A percentile compares a stretch with the other conserved stretches of the same genome.
phyloP scores from a whole-genome alignment of 208 protist genomes.

The Crithidia bombi region DNA sequence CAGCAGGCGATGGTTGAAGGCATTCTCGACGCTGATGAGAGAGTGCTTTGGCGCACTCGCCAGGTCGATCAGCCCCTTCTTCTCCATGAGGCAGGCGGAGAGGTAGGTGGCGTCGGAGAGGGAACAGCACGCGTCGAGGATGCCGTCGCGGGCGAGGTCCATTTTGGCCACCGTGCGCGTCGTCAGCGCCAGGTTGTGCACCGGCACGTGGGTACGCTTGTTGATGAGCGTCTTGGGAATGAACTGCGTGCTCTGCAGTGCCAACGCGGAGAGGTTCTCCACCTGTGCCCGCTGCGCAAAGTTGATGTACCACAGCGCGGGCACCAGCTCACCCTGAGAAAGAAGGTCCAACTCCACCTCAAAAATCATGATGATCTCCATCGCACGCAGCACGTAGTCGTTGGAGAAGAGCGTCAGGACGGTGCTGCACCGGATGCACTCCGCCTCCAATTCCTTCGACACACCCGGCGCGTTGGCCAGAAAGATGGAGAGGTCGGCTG shows the following conservation, averaged over 20 bases:
- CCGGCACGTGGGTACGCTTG: conserved; percentile 69
- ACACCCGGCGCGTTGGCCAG: conserved; percentile 54
- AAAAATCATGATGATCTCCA: conserved; percentile 73
- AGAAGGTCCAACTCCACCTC: conserved; percentile 81
- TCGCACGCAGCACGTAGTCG: conserved; percentile 67
- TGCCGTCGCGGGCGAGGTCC: conserved; percentile 44
- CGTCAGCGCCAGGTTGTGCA: conserved; percentile 81
- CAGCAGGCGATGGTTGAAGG: conserved; percentile 82
- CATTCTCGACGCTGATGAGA: conserved; percentile 67
- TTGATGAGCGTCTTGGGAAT: conserved; percentile 84
- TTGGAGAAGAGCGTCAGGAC: conserved; percentile 78
- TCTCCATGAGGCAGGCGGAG: conserved; percentile 74
- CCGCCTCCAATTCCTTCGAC: conserved; percentile 47
- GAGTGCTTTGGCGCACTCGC: conserved; percentile 46
- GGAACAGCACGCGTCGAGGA: conserved; percentile 62
- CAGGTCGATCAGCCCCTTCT: conserved; percentile 76
- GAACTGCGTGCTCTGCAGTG: conserved; percentile 52
- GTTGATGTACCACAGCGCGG: conserved; percentile 83
- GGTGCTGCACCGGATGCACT: conserved; percentile 52
- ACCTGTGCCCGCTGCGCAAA: conserved; percentile 68
- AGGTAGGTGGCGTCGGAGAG: conserved; percentile 77
- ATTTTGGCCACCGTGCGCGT: conserved; percentile 51
- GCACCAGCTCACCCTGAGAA: conserved; percentile 69
- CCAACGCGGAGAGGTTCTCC: conserved; percentile 72
- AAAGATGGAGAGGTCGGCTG: conserved; percentile 74